Evolutionary conservation across 1,284 basidiomycete species (phyloP).

Genomic region (Mycosarcoma maydis): DNA sequence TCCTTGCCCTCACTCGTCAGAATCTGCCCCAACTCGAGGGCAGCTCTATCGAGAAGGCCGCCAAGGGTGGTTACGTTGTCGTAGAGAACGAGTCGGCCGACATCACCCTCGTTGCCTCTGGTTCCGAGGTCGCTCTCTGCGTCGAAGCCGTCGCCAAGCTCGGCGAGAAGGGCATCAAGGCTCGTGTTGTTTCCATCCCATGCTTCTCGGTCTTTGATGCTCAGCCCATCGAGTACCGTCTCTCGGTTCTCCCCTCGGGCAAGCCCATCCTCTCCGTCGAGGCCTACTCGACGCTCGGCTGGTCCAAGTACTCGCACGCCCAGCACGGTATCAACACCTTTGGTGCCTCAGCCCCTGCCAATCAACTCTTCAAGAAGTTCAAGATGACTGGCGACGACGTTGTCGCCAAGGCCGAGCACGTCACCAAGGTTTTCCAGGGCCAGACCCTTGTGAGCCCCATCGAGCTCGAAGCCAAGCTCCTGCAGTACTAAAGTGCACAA

Average conservation of each 20-base stretch:
- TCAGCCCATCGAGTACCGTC: conserved; percentile 81
- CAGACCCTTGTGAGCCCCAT: conserved; percentile 82
- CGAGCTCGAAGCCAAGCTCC: conserved; percentile 49
- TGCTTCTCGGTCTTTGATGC: conserved; percentile 89
- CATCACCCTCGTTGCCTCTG: conserved; percentile 86
- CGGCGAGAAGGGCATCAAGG: conserved; percentile 76
- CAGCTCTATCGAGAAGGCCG: conserved; percentile 84
- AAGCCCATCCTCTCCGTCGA: conserved; percentile 90
- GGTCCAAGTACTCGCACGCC: conserved; percentile 65
- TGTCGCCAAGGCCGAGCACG: conserved; percentile 82
- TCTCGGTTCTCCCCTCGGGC: conserved; percentile 85
- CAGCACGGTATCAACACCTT: conserved; percentile 58
- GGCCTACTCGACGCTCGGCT: conserved; percentile 72
- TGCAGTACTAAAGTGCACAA: conserved; percentile 27
- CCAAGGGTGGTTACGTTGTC: conserved; percentile 88
- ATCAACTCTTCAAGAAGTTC: conserved; percentile 77
- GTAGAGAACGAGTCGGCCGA: conserved; percentile 79
- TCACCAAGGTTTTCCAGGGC: conserved; percentile 86
- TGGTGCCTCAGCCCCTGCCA: conserved; percentile 88
- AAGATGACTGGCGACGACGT: conserved; percentile 72
- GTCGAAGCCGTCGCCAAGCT: conserved; percentile 81
- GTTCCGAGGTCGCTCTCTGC: conserved; percentile 86
- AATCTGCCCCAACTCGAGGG: conserved; percentile 91
- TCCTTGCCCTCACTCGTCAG: conserved; percentile 84
- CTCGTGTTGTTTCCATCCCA: conserved; percentile 85